Base-by-base conservation (phyloP, 441 rosid species). In the Viola pubescens region DNA sequence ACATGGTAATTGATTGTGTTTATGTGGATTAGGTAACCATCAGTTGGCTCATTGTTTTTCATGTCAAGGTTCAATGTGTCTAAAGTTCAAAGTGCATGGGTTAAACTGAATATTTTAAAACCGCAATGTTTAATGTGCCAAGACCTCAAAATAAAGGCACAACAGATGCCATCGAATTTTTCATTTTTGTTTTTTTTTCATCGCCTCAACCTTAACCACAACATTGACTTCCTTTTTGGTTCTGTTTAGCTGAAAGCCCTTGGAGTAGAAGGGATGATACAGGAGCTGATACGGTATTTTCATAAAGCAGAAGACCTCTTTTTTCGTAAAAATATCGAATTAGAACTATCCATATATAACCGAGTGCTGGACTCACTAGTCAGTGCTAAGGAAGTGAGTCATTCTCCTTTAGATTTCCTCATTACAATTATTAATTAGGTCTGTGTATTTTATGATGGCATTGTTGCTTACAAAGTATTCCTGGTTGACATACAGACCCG, bases 221-320 rank as follows among this genome's bases (percentile, higher is more conserved):
- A 12, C 45, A 38, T 13, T 52, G 46, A 56, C 48, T 51, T 59
- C n/a, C 7, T 58, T 19, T 65, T 58, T 66, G 52, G 12, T 59
- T 60, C 47, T 62, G 65, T 63, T 66, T 77, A 94, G 97, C 81
- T 94, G 57, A 79, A 72, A 76, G 94, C 85, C 45, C 81, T 88
- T 56, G 95, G 96, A 69, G 68, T 76, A 54, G 97, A 83, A 79
- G 97, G 89, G 63, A 81, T 88, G 96, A 73, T 70, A 67, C 62
- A 63, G 41, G 84, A 88, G 75, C 71, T 88, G 74, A 67, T 87
- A 45, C 71, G 65, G 16, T 75, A 77, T 77, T 73, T 94, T 44
- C 74, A 54, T 16, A 58, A 38, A 62, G 88, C 85, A 45, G 88
- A 86, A 69, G 75, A 71, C 62, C 75, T 73, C 62, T 76, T 78